Evolutionary conservation across 108 stramenopile genomes (phyloP).

Genomic region (Bacterosira constricta): DNA sequence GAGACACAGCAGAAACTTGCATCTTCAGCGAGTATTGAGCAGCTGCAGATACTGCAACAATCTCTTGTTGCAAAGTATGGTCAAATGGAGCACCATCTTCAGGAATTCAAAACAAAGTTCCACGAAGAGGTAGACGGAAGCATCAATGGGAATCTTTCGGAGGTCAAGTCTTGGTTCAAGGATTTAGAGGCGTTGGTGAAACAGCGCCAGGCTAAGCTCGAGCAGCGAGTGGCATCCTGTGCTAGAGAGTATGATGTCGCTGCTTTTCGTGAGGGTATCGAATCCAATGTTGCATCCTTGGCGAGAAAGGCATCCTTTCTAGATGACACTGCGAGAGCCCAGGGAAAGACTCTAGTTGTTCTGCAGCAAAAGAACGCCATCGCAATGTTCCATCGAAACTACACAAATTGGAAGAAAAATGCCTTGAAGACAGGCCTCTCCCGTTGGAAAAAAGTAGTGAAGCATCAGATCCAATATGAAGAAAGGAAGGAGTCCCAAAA

Average conservation of each 20-base stretch:
- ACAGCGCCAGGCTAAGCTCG: conserved; percentile 46
- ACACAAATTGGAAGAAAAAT: conserved; percentile 9
- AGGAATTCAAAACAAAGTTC: conserved; percentile 20
- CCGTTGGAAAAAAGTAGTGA: conserved; percentile 31
- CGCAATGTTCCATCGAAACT: conserved; percentile 23
- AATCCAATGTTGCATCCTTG: conserved; percentile 37
- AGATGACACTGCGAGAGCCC: conserved; percentile 34
- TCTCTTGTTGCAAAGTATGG: conserved; percentile 8
- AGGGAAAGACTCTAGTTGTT: conserved; percentile 27
- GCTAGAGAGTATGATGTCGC: conserved; percentile 41
- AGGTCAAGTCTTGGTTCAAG: conserved; percentile 40
- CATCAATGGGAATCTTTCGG: conserved; percentile 20
- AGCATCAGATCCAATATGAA: conserved; percentile 23
- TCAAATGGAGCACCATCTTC: conserved; percentile 19
- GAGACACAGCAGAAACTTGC: conserved; percentile 25
- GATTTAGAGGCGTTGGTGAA: conserved; percentile 42
- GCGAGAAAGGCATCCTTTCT: conserved; percentile 30
- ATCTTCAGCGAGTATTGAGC: conserved; percentile 25
- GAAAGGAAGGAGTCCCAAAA: conserved; percentile 24
- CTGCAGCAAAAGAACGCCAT: conserved; percentile 37
- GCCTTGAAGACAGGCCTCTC: conserved; percentile 14
- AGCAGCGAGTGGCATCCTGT: conserved; percentile 32
- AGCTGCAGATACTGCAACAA: conserved; percentile 22
- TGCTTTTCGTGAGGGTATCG: conserved; percentile 29
- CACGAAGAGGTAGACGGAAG: conserved; percentile 25